A percentile compares a stretch with the other conserved stretches of the same genome.
Evolutionary conservation across 208 protist genomes (phyloP).

Genomic region (Leishmania tropica): DNA sequence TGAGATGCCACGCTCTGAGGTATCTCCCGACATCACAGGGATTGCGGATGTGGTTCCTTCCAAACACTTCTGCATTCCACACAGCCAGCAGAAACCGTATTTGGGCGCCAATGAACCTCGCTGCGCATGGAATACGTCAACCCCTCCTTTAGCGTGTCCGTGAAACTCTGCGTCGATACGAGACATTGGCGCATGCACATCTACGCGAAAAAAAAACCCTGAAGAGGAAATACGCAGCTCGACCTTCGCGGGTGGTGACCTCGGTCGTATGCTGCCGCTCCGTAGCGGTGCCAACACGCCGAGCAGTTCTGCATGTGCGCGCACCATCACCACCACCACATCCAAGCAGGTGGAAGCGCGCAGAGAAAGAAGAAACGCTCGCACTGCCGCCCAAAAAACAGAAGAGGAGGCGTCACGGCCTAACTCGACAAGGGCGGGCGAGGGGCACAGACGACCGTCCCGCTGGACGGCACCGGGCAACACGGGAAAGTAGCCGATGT

Average conservation of each 20-base stretch:
- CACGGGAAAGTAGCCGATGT: too few species aligned
- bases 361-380: background rate
- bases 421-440: background rate
- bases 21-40: background rate
- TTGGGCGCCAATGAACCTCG: background rate
- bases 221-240: background rate
- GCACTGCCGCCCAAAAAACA: background rate
- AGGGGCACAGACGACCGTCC: background rate
- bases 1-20: background rate
- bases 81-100: background rate
- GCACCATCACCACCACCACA: too few species aligned
- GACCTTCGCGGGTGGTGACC: background rate
- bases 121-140: background rate
- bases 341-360: too few species aligned
- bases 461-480: background rate
- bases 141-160: background rate
- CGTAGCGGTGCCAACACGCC: too few species aligned
- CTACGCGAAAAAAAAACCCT: background rate
- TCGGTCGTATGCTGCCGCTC: background rate
- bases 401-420: too few species aligned
- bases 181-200: background rate
- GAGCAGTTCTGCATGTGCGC: too few species aligned
- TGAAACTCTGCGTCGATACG: background rate
- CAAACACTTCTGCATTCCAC: background rate
- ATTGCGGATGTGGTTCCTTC: background rate